Conservation (phyloP, 1,139 yeast genomes). For the Fermentozyma sake region DNA sequence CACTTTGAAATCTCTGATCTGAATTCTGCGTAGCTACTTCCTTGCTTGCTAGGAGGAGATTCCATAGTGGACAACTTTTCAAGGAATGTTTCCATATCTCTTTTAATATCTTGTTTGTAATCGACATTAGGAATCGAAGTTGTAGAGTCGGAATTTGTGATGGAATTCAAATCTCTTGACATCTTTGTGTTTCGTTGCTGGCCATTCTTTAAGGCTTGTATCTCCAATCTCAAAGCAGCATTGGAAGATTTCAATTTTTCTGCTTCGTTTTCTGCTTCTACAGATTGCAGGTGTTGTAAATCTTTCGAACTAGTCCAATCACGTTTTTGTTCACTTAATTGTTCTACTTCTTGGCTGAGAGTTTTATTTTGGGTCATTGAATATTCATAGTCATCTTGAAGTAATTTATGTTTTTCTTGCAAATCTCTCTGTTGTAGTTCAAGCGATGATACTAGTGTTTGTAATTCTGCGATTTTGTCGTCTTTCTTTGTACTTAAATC, state of each 20-base stretch:
- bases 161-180: conserved; percentile 6
- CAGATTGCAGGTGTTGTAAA: conserved; percentile 15
- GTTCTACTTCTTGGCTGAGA: conserved; percentile 20
- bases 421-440: conserved; percentile 16
- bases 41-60: conserved; percentile 11
- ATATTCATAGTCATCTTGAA: conserved; percentile 22
- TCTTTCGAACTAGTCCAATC: conserved; percentile 15
- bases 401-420: conserved; percentile 14
- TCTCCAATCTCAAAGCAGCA: conserved; percentile 38
- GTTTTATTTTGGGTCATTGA: conserved; percentile 19
- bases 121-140: conserved; percentile 4
- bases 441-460: conserved; percentile 2
- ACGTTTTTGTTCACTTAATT: conserved; percentile 12
- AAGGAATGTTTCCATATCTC: conserved; percentile 22
- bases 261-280: conserved; percentile 8
- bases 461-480: conserved; percentile 2
- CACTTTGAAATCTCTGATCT: conserved; percentile 33
- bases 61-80: conserved; percentile 25
- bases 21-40: conserved; percentile 16
- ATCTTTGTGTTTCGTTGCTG: conserved; percentile 1
- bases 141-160: neutral
- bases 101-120: conserved; percentile 9
- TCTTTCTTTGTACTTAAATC: conserved; percentile 3
- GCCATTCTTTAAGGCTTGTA: conserved; percentile 32
- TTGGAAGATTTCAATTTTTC: conserved; percentile 22